phyloP scores from a whole-genome alignment of 2,329 filamentous ascomycete species.

The Colletotrichum plurivorum region DNA sequence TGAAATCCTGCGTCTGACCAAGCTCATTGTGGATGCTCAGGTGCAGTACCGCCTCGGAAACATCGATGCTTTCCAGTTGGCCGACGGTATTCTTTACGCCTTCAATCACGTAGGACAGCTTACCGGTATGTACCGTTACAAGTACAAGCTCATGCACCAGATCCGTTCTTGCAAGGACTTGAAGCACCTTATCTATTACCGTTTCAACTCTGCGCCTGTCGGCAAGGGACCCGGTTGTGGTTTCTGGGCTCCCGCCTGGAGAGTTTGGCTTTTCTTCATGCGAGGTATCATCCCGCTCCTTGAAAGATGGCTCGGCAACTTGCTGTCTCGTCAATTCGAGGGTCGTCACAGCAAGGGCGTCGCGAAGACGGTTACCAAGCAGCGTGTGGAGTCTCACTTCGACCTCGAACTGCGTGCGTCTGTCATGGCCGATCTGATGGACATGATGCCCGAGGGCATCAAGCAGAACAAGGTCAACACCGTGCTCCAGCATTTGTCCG shows the following conservation, averaged over 20 bases:
- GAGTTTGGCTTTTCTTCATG: slow-evolving; percentile 99
- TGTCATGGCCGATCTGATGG: slow-evolving; percentile 99
- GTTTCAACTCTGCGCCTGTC: slow-evolving; percentile 96
- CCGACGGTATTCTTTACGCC: slow-evolving; percentile 98
- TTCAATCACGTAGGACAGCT: slow-evolving; percentile 99
- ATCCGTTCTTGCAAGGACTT: slow-evolving; percentile 99
- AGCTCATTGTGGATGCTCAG: slow-evolving; percentile 97
- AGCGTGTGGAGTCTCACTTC: slow-evolving; percentile 98
- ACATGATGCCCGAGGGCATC: slow-evolving; percentile 99
- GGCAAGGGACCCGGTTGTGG: slow-evolving; percentile 98
- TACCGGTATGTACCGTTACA: slow-evolving; percentile 99
- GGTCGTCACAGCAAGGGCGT: slow-evolving; percentile 99
- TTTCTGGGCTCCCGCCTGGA: slow-evolving; percentile 99
- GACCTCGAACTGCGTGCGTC: slow-evolving; percentile 97
- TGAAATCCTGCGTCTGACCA: slow-evolving; percentile 94
- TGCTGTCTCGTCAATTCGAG: slow-evolving; percentile 97
- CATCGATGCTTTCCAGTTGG: slow-evolving; percentile 98
- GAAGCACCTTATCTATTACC: slow-evolving; percentile 99
- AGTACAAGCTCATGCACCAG: slow-evolving; percentile 99
- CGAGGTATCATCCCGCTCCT: slow-evolving; percentile 96
- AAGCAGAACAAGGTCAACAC: slow-evolving; percentile 99
- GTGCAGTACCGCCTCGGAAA: slow-evolving; percentile 98
- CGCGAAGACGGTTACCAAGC: slow-evolving; percentile 98
- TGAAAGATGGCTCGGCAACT: slow-evolving; percentile 96
- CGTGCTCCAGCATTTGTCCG: slow-evolving; percentile 94